Base-by-base conservation (phyloP, 2,329 filamentous ascomycete species). In the Ilyonectria sp. region DNA sequence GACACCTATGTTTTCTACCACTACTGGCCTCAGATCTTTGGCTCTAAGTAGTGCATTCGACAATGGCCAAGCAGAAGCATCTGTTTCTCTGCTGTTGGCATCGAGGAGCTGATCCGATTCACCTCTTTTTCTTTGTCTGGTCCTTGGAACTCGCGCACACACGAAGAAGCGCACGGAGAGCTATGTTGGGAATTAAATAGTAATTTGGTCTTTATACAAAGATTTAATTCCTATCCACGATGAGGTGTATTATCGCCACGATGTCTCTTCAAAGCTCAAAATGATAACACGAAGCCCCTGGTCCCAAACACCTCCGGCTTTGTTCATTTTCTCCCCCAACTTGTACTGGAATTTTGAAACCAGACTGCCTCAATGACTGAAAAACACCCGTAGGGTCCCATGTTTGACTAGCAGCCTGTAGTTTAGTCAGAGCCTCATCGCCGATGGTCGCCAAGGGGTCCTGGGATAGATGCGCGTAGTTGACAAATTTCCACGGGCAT, bases 381-480 rank as follows among this genome's bases (percentile, higher is more conserved):
- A 83, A 83, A 6, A 83, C 76, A 2, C 79, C 76, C 1, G 71
- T 54, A 1, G 80, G 80, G 52, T 83, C 82, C 47, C 82, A 84
- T 67, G 79, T 81, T n/a, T 69, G 63, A 13, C 77, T 77, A 1
- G 79, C 76, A 15, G 70, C 71, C 58, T 70, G 73, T 54, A 83
- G 65, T 60, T 74, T 78, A 1, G 72, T 70, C 21, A 84, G 63
- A 26, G 81, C 82, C 29, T 79, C 77, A 8, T 77, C 67, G 0
- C 84, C 84, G 63, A 83, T 82, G 2, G 78, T 74, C 2, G 72
- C 49, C 9, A 85, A 74, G 2, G 79, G 77, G 35, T 82, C 75
- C 71, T 86, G 83, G 19, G 73, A 76, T 2, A 71, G 66, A 49
- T 81, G 76, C 2, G 83, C 83, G 55, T 86, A 86, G 73, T 86